Conservation (phyloP, 2,329 filamentous ascomycete species). For the Talaromyces sp. region DNA sequence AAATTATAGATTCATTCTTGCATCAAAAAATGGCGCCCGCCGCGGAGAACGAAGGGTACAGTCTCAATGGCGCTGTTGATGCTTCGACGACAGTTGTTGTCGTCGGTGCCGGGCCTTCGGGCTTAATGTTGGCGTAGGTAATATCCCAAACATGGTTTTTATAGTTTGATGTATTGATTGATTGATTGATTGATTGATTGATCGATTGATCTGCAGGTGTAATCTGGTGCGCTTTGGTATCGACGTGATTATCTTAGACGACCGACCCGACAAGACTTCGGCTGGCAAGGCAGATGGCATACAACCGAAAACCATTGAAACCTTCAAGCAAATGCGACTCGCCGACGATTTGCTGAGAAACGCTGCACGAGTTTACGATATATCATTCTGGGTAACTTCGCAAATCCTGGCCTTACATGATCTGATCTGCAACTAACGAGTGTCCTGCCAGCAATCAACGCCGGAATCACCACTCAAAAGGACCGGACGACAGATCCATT, state of each 20-base stretch:
- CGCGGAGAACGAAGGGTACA: not conserved
- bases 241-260: slow-evolving; percentile 63
- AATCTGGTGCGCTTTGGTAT: slow-evolving; percentile 64
- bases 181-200: too few species aligned
- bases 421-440: not conserved
- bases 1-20: not conserved
- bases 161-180: not conserved
- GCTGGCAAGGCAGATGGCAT: slow-evolving; percentile 68
- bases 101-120: slow-evolving; percentile 44
- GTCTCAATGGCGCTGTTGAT: not conserved
- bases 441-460: slow-evolving; percentile 25
- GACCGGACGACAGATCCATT: slow-evolving; percentile 64
- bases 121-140: slow-evolving; percentile 42
- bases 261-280: slow-evolving; percentile 63
- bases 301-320: slow-evolving; percentile 76
- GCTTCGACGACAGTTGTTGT: slow-evolving; percentile 22
- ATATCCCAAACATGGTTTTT: not conserved
- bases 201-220: slow-evolving; percentile 37
- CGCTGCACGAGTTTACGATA: slow-evolving; percentile 69
- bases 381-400: slow-evolving; percentile 63
- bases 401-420: not conserved
- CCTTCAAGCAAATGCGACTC: slow-evolving; percentile 68
- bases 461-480: slow-evolving; percentile 51
- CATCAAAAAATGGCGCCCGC: not conserved
- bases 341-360: slow-evolving; percentile 64